Evolutionary conservation across 176 grass and related monocot species (phyloP).

Genomic region (Tillandsia fasciculata): DNA sequence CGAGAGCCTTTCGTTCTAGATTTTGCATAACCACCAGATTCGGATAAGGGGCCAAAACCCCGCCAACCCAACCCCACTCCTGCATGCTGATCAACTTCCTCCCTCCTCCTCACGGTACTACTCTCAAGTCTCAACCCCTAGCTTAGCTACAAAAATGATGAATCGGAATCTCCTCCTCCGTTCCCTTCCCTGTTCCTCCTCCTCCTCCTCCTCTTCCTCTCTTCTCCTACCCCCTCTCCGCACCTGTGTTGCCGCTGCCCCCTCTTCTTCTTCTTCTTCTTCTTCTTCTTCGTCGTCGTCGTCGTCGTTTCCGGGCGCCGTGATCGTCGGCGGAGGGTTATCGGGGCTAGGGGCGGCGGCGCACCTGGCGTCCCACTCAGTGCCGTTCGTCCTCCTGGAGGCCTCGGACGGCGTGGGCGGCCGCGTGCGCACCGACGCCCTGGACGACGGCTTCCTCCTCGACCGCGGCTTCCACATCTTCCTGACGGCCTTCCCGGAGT

Average conservation of each 20-base stretch:
- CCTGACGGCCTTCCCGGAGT: conserved; percentile 80
- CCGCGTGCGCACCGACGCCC: conserved; percentile 58
- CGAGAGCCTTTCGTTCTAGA: too few species aligned
- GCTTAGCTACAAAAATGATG: too few species aligned
- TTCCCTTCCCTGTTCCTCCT: not conserved
- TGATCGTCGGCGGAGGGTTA: conserved; percentile 74
- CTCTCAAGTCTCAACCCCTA: too few species aligned
- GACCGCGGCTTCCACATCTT: conserved; percentile 95
- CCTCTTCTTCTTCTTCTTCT: not conserved
- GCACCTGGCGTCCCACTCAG: conserved; percentile 57
- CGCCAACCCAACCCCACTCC: too few species aligned
- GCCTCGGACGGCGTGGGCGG: conserved; percentile 64
- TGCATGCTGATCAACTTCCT: too few species aligned
- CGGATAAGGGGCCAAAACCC: too few species aligned
- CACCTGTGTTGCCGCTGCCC: too few species aligned
- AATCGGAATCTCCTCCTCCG: not conserved
- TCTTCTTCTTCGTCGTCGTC: not conserved
- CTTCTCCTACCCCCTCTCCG: not conserved
- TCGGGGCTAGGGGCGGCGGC: conserved; percentile 66
- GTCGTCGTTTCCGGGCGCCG: conserved; percentile 8
- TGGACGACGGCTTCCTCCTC: conserved; percentile 52
- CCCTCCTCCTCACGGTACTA: too few species aligned
- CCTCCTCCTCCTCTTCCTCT: not conserved
- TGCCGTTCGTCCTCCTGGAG: conserved; percentile 77
- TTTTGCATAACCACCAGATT: too few species aligned